Conservation (phyloP, 164 flowering plant species). For the Vitis amurensis region DNA sequence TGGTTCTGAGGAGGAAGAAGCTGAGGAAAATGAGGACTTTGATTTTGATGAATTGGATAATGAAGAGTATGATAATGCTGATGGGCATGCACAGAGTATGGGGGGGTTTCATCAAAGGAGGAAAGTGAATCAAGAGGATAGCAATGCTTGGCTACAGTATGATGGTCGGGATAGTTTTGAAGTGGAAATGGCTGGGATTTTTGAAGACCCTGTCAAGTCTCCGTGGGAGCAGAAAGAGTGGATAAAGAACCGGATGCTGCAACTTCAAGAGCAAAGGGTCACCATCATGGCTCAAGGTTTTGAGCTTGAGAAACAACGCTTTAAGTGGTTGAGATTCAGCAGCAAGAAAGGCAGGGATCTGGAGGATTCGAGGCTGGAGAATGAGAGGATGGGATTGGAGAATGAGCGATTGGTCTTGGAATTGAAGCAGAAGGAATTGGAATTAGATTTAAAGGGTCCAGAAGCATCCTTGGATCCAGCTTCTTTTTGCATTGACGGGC, state of each 20-base stretch:
- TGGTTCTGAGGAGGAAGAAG: slow-evolving; percentile 38
- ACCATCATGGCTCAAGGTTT: slow-evolving; percentile 41
- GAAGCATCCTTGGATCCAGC: slow-evolving; percentile 25
- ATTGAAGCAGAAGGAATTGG: slow-evolving; percentile 44
- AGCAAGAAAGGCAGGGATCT: slow-evolving; percentile 58
- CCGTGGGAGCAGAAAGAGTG: slow-evolving; percentile 36
- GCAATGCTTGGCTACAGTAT: slow-evolving; percentile 17
- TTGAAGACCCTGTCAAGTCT: slow-evolving; percentile 37
- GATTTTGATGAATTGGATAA: slow-evolving; percentile 32
- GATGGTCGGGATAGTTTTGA: slow-evolving; percentile 14
- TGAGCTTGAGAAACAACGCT: slow-evolving; percentile 49
- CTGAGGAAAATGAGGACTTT: slow-evolving; percentile 31
- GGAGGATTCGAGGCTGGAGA: slow-evolving; percentile 56
- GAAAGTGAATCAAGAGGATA: slow-evolving; percentile 18
- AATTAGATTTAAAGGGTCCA: slow-evolving; percentile 27
- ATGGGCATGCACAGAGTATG: slow-evolving; percentile 21
- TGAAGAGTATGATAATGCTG: slow-evolving; percentile 25
- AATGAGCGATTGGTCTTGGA: slow-evolving; percentile 48
- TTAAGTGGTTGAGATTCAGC: slow-evolving; percentile 60
- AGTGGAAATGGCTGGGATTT: slow-evolving; percentile 30
- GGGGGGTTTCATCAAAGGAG: slow-evolving; percentile 13
- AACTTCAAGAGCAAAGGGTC: slow-evolving; percentile 42
- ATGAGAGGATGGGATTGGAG: slow-evolving; percentile 53
- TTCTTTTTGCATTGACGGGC: slow-evolving; percentile 25
- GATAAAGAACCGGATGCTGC: slow-evolving; percentile 35